Conservation (phyloP, 129 eudicot genomes). For the Flaveria brownii region DNA sequence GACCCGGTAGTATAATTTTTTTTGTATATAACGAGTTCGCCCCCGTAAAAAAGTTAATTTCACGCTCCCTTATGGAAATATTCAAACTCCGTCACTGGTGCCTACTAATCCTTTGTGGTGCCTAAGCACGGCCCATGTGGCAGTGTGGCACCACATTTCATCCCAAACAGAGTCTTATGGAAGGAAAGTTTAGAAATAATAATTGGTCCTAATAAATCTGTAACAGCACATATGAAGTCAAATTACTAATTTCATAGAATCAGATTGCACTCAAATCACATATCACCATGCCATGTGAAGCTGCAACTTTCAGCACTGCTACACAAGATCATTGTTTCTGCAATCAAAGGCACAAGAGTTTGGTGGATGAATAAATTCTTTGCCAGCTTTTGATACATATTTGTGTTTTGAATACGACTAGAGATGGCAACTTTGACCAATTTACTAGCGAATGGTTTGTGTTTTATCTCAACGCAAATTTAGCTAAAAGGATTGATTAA, state of each 20-base stretch:
- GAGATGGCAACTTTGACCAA: neutral
- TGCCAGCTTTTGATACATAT: neutral
- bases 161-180: too few relatives aligned
- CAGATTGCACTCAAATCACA: neutral
- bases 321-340: slow-evolving; percentile 28
- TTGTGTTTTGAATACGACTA: neutral
- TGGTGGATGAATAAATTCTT: neutral
- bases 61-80: too few relatives aligned
- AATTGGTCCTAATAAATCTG: too few relatives aligned
- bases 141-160: too few relatives aligned
- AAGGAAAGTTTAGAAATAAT: too few relatives aligned
- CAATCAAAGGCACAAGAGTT: slow-evolving; percentile 9
- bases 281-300: neutral
- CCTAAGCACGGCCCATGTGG: too few relatives aligned
- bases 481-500: neutral
- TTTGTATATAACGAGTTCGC: too few relatives aligned
- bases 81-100: too few relatives aligned
- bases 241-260: neutral
- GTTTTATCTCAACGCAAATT: neutral
- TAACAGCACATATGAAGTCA: neutral
- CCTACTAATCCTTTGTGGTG: too few relatives aligned
- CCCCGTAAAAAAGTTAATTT: too few relatives aligned
- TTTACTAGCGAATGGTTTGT: neutral
- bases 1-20: too few relatives aligned
- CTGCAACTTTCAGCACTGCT: neutral